These are phyloP conservation scores for Neopestalotiopsis sp. DNA, from an alignment of 2,329 filamentous ascomycete species.

Conservation along the genomic window DNA sequence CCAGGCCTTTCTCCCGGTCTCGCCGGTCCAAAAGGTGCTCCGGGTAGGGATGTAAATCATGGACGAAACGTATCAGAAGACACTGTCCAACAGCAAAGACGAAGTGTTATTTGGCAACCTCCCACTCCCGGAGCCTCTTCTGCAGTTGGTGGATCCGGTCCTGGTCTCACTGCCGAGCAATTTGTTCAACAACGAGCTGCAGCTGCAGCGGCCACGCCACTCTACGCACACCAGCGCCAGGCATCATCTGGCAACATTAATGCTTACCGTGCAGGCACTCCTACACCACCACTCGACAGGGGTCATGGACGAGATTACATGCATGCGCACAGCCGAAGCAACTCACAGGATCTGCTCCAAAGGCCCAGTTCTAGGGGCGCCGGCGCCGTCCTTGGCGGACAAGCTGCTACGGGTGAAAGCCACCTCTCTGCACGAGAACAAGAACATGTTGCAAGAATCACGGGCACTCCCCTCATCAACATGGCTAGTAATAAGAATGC, in stretches of 20 bases:
- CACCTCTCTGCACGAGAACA: constrained; percentile 86
- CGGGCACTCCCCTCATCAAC: constrained; percentile 76
- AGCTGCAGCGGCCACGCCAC: constrained; percentile 56
- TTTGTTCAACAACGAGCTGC: constrained; percentile 81
- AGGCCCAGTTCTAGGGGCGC: constrained; percentile 61
- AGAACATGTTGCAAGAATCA: constrained; percentile 84
- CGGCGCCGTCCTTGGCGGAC: constrained; percentile 49
- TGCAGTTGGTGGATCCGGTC: constrained; percentile 51
- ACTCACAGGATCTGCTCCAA: constrained; percentile 45
- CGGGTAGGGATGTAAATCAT: constrained; percentile 38
- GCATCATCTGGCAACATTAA: constrained; percentile 57
- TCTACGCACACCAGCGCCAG: constrained; percentile 65
- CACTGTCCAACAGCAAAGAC: constrained; percentile 39
- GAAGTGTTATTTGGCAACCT: constrained; percentile 82
- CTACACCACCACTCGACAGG: constrained; percentile 48
- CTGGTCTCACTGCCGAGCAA: constrained; percentile 72
- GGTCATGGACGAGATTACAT: constrained; percentile 47
- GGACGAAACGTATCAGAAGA: constrained; percentile 55
- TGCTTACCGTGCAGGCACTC: constrained; percentile 43
- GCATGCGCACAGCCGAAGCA: constrained; percentile 49
- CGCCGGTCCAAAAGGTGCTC: constrained; percentile 23
- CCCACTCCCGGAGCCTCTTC: constrained; percentile 41
- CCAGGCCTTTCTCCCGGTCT: constrained; percentile 32
- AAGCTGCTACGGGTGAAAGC: constrained; percentile 46
- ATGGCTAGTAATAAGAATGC: constrained; percentile 62